Evolutionary conservation across 805 yeast genomes (phyloP), one percentile per base, ranked within the genome.

Genomic region (Metschnikowia similis): DNA sequence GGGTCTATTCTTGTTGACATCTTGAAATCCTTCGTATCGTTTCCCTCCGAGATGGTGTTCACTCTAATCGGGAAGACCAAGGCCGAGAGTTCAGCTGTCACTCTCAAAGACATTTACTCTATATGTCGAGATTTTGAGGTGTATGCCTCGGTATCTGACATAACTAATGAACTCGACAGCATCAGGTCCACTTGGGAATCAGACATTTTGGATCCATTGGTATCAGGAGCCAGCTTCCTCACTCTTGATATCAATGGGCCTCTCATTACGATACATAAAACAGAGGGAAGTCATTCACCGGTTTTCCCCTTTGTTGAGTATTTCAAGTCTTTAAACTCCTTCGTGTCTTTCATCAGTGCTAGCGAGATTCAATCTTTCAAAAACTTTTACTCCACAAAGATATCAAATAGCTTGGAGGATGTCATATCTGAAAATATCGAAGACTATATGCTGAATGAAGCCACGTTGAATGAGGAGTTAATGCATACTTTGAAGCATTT

Each of bases 361-460:
- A 45, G 69, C 14, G 48, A 57, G 28, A 50, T 62, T 26, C 58
- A 47, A 3, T 41, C 60, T 0, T 49, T 70, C 41, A 67, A 62
- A 32, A 59, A 61, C 32, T 66, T 51, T 37, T 64, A 59, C 48
- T 60, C 59, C 47, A 57, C 66, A 11, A 63, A 63, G 48, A 56
- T 71, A 4, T 66, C 72, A 32, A 63, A 60, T 46, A 52, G 55
- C 41, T 56, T 72, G 35, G 66, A 63, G 16, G 59, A 61, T 14
- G 55, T 52, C 9, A 61, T 71, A 13, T 66, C 74, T 2, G 64
- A 64, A 35, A 67, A 66, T 48, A 68, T 71, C 46, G 41, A 40
- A 2, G 42, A 63, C 8, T 59, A 66, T 28, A 51, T 48, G 50
- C 38, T 30, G 10, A 52, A 62, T 13, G 50, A 57, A 21, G 50